Percentiles rank a stretch among this genome's conserved stretches.
phyloP scores from a whole-genome alignment of 257 asterid species.

The Nicotiana obtusifolia region DNA sequence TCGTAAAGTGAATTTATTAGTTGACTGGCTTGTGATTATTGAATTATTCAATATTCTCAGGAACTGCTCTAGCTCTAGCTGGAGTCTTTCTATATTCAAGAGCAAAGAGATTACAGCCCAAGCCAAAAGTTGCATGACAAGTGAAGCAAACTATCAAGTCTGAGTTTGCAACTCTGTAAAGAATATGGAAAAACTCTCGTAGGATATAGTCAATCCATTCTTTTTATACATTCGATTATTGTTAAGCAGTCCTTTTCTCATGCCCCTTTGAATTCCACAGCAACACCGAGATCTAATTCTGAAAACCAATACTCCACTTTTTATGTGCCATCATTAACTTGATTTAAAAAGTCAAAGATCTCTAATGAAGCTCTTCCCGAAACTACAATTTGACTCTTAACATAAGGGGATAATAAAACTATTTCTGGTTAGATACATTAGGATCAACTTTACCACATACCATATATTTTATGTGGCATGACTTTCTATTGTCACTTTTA shows the following conservation, averaged over 20 bases:
- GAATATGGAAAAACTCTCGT: background rate
- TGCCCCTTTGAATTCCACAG: background rate
- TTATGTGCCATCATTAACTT: background rate
- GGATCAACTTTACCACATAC: too few species aligned
- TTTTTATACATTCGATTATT: background rate
- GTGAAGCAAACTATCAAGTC: background rate
- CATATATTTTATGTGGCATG: too few species aligned
- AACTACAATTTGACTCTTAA: too few species aligned
- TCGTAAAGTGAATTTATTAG: background rate
- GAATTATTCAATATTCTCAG: constrained; percentile 23
- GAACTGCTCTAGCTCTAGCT: constrained; percentile 81
- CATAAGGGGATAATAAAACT: background rate
- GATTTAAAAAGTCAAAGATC: too few species aligned
- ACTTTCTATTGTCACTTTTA: too few species aligned
- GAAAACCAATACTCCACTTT: background rate
- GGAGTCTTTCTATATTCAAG: constrained; percentile 74
- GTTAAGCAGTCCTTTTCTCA: background rate
- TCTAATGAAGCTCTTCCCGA: background rate
- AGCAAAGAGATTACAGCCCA: constrained; percentile 56
- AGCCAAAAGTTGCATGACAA: constrained; percentile 40
- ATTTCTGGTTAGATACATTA: too few species aligned
- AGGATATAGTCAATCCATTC: background rate
- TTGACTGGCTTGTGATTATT: background rate
- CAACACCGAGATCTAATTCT: background rate
- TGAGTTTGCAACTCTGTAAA: background rate